Evolutionary conservation across 208 protist species (phyloP), one percentile per base, ranked within the genome.

Genomic region (Leishmania lainsoni): DNA sequence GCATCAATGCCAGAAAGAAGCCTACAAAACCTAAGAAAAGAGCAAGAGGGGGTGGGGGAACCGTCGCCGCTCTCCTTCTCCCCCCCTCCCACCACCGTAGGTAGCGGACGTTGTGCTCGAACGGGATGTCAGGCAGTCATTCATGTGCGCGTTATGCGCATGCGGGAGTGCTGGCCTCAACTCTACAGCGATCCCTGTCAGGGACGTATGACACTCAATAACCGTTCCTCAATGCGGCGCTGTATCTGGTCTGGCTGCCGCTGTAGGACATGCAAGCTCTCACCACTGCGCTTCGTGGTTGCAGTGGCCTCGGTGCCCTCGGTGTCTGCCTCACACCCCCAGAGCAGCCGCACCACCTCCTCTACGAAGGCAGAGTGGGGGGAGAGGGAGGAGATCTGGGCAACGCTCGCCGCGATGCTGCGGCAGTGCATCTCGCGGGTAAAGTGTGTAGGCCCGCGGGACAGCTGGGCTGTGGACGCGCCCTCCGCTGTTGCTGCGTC

Each of bases 351-450:
- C 81, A 89, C 87, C 45, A 91, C 93, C 32, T 93, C 91, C 0
- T 49, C 76, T 39, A 89, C 83, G 77, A 96, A 96, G 16, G 76
- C 81, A 0, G 42, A 35, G 65, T 91, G 89, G 4, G 75, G 48
- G 1, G 93, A 96, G n/a, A 78, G 65, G n/a, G 86, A 78, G 3
- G 94, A 61, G 73, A 96, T 90, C 3, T 78, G 77, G 2, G 85
- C 78, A 63, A 96, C 75, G 76, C 91, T 96, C 39, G 89, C 91
- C 5, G 93, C 89, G 68, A 95, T 92, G 73, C 89, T 94, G 75
- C 61, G 84, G 61, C 48, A 90, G 71, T 78, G 79, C 70, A 82
- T 81, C 22, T 79, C 79, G 2, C 58, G 78, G 2, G 83, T 85
- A 26, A 79, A 69, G 5, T 63, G 69, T 66, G 29, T 35, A 54